These are phyloP conservation scores for Ceratocystis colombiana DNA, from an alignment of 2,329 filamentous ascomycete species.

Conservation along the genomic window DNA sequence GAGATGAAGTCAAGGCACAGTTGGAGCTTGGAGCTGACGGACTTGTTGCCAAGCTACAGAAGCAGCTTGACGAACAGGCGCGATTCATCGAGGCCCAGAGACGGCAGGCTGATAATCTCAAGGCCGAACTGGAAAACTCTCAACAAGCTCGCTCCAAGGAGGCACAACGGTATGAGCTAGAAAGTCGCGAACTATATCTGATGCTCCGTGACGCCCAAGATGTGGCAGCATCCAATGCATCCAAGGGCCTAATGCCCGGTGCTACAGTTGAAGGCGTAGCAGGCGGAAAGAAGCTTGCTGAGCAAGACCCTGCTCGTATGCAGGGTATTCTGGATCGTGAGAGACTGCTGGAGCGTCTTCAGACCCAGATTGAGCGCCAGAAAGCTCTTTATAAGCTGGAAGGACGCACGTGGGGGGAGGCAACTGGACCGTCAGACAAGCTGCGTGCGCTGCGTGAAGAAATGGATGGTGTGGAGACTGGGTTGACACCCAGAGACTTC, in stretches of 20 bases:
- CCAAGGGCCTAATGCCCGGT: slow-evolving; percentile 36
- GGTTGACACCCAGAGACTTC: slow-evolving; percentile 45
- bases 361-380: slow-evolving; percentile 89
- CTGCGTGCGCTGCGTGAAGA: slow-evolving; percentile 83
- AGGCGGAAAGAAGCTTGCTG: slow-evolving; percentile 42
- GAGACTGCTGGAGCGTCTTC: slow-evolving; percentile 80
- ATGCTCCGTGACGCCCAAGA: slow-evolving; percentile 98
- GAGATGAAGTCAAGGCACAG: slow-evolving; percentile 85
- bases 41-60: slow-evolving; percentile 82
- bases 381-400: slow-evolving; percentile 98
- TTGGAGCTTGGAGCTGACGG: slow-evolving; percentile 89
- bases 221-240: slow-evolving; percentile 76
- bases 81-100: slow-evolving; percentile 81
- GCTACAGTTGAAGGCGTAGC: slow-evolving; percentile 33
- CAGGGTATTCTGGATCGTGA: slow-evolving; percentile 90
- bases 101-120: slow-evolving; percentile 76
- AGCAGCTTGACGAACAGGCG: slow-evolving; percentile 84
- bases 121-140: slow-evolving; percentile 77
- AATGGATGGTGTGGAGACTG: slow-evolving; percentile 60
- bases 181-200: slow-evolving; percentile 91
- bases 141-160: slow-evolving; percentile 82
- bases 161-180: slow-evolving; percentile 85
- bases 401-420: slow-evolving; percentile 77
- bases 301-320: slow-evolving; percentile 65
- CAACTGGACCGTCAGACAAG: slow-evolving; percentile 74